Percentiles rank a stretch among this genome's conserved stretches.
Evolutionary conservation across 495 filamentous ascomycete species (phyloP).

Genomic region (Xylaria acuta): DNA sequence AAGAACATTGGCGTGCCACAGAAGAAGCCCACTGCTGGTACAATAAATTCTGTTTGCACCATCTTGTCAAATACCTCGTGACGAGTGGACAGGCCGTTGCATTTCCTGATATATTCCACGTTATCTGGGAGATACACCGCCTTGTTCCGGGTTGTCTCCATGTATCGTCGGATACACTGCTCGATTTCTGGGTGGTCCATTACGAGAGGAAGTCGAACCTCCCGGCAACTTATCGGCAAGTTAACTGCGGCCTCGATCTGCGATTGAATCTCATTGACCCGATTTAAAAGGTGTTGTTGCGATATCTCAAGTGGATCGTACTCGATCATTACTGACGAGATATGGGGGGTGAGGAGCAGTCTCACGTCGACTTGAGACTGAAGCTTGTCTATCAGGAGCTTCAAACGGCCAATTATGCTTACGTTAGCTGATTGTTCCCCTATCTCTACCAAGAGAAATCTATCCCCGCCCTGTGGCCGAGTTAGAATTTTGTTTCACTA

Average conservation of each 20-base stretch:
- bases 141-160: conserved; percentile 61
- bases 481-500: not conserved
- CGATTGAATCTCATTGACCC: conserved; percentile 23
- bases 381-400: conserved; percentile 28
- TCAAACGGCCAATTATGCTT: conserved; percentile 16
- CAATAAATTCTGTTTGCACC: conserved; percentile 53
- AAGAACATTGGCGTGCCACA: conserved; percentile 55
- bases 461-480: conserved; percentile 56
- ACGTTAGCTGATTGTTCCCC: conserved; percentile 42
- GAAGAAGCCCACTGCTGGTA: conserved; percentile 63
- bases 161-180: conserved; percentile 59
- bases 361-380: conserved; percentile 11
- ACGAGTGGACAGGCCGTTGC: conserved; percentile 59
- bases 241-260: conserved; percentile 22
- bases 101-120: conserved; percentile 59
- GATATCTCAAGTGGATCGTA: conserved; percentile 40
- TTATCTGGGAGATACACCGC: conserved; percentile 64
- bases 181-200: conserved; percentile 57
- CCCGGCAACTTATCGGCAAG: conserved; percentile 49
- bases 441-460: conserved; percentile 61
- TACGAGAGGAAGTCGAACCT: conserved; percentile 60
- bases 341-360: conserved; percentile 27
- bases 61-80: conserved; percentile 51
- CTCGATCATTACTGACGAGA: conserved; percentile 30
- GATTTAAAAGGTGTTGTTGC: conserved; percentile 40